Percentiles rank a stretch among this genome's conserved stretches.
These are phyloP conservation scores for Didymella sp. DNA, from an alignment of 2,329 filamentous ascomycete genomes.

Conservation along the genomic window DNA sequence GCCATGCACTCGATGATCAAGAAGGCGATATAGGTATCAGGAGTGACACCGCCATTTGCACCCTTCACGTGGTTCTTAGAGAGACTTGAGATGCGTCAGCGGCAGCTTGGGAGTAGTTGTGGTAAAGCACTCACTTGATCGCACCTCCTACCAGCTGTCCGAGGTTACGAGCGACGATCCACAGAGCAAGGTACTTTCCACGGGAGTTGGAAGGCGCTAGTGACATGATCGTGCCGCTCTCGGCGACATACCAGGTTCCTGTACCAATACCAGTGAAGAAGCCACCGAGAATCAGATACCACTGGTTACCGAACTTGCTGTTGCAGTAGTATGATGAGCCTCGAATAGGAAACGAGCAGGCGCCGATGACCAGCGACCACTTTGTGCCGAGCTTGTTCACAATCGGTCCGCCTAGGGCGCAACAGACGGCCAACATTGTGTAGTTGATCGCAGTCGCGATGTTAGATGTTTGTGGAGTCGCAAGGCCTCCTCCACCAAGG, in stretches of 20 bases:
- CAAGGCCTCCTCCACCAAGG: slow-evolving; percentile 54
- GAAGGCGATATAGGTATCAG: slow-evolving; percentile 57
- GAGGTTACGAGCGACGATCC: slow-evolving; percentile 58
- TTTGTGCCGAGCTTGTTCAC: slow-evolving; percentile 58
- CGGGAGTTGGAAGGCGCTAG: slow-evolving; percentile 56
- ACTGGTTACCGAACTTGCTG: slow-evolving; percentile 58
- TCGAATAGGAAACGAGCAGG: slow-evolving; percentile 54
- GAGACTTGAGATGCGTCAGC: slow-evolving; percentile 18
- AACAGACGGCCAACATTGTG: slow-evolving; percentile 41
- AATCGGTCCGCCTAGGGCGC: slow-evolving; percentile 54
- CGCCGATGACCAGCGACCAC: slow-evolving; percentile 56
- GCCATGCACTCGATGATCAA: slow-evolving; percentile 57
- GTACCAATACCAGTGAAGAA: slow-evolving; percentile 38
- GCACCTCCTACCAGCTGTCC: slow-evolving; percentile 58
- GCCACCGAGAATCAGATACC: slow-evolving; percentile 48
- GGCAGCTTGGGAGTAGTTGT: not conserved
- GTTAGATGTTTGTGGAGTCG: slow-evolving; percentile 54
- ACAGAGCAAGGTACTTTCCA: slow-evolving; percentile 58
- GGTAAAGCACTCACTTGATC: slow-evolving; percentile 40
- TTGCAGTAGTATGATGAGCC: slow-evolving; percentile 59
- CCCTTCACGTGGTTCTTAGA: slow-evolving; percentile 41
- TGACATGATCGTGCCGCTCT: slow-evolving; percentile 59
- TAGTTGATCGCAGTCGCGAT: slow-evolving; percentile 47
- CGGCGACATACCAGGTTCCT: slow-evolving; percentile 59
- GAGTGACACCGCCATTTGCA: slow-evolving; percentile 49